Evolutionary conservation across 129 eudicot genomes (phyloP).

Genomic region (Tagetes patula): DNA sequence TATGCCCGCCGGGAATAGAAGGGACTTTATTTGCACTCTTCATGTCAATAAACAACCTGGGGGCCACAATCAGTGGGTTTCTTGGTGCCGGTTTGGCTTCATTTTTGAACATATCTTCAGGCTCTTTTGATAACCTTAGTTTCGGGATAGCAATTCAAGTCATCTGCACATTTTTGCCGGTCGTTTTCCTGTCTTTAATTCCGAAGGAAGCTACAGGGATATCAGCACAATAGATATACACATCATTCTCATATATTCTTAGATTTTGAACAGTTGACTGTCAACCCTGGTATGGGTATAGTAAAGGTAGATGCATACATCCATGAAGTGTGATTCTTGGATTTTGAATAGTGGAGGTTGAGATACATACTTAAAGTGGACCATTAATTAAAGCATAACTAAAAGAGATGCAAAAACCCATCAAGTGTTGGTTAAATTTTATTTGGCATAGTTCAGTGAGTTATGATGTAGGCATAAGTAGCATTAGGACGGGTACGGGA

Average conservation of each 20-base stretch:
- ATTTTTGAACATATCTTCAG: slow-evolving; percentile 70
- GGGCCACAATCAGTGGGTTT: slow-evolving; percentile 72
- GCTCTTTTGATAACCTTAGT: slow-evolving; percentile 76
- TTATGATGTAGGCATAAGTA: not conserved
- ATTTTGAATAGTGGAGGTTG: not conserved
- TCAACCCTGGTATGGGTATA: slow-evolving; percentile 11
- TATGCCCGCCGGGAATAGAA: slow-evolving; percentile 99
- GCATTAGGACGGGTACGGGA: too few relatives aligned
- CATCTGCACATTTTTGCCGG: slow-evolving; percentile 73
- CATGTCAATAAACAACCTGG: slow-evolving; percentile 97
- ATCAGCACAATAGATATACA: slow-evolving; percentile 57
- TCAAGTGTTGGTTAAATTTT: not conserved
- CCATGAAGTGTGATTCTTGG: not conserved
- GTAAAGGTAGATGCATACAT: slow-evolving; percentile 19
- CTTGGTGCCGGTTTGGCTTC: slow-evolving; percentile 95
- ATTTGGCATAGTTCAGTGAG: not conserved
- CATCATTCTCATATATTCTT: not conserved
- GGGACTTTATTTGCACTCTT: slow-evolving; percentile 96
- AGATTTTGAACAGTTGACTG: slow-evolving; percentile 7
- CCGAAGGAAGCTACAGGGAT: slow-evolving; percentile 98
- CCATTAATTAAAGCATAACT: not conserved
- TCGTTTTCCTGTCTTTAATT: slow-evolving; percentile 70
- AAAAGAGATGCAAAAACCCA: not conserved
- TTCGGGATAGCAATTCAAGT: slow-evolving; percentile 65
- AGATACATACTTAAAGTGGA: not conserved